These are phyloP conservation scores for Aspergillus quadrilineatus DNA, from an alignment of 2,329 filamentous ascomycete species.

Conservation along the genomic window DNA sequence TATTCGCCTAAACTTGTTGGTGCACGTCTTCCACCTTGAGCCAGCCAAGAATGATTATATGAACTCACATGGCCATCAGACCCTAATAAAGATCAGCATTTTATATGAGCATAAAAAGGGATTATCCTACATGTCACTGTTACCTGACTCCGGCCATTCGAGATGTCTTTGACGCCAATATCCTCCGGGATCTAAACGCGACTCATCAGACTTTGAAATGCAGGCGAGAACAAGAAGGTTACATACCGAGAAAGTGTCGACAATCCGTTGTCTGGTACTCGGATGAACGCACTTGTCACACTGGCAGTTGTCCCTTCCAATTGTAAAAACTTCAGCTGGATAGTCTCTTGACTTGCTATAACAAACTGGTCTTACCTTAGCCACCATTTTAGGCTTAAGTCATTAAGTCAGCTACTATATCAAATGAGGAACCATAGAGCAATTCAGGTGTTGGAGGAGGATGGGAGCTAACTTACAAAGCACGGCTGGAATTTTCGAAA, in stretches of 20 bases:
- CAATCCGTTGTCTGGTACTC: conserved; percentile 66
- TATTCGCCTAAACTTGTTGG: neutral
- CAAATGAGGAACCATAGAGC: neutral
- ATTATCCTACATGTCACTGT: conserved; percentile 51
- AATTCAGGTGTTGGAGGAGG: neutral
- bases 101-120: neutral
- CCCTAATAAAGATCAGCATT: conserved; percentile 50
- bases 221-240: neutral
- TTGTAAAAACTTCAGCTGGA: neutral
- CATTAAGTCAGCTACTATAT: conserved; percentile 4
- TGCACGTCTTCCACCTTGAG: conserved; percentile 19
- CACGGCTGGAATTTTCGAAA: neutral
- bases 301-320: conserved; percentile 67
- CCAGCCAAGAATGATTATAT: conserved; percentile 69
- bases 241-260: conserved; percentile 66
- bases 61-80: conserved; percentile 66
- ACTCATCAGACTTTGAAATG: neutral
- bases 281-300: conserved; percentile 66
- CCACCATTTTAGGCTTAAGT: conserved; percentile 18
- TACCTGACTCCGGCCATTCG: conserved; percentile 39
- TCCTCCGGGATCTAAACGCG: conserved; percentile 47
- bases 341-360: conserved; percentile 12
- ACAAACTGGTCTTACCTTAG: conserved; percentile 16
- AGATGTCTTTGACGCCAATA: conserved; percentile 39
- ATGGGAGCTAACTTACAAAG: neutral